Percentiles rank a stretch among this genome's conserved stretches.
Evolutionary conservation across 2,329 filamentous ascomycete genomes (phyloP).

Genomic region (Botryotinia convoluta): DNA sequence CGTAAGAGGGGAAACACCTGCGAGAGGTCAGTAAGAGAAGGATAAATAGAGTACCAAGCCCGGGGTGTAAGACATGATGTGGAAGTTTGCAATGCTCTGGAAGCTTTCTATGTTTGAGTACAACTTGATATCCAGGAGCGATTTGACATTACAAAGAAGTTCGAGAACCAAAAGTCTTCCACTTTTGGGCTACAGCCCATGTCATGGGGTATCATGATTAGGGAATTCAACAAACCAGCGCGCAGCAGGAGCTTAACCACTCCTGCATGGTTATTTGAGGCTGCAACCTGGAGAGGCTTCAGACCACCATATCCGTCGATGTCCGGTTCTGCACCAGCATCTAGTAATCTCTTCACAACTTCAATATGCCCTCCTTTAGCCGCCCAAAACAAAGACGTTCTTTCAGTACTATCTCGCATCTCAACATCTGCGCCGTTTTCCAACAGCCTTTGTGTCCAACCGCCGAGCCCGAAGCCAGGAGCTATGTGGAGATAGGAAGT

Average conservation of each 20-base stretch:
- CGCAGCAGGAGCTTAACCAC: slow-evolving; percentile 38
- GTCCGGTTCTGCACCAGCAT: slow-evolving; percentile 30
- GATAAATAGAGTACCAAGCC: not conserved
- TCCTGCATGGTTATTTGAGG: slow-evolving; percentile 35
- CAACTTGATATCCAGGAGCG: not conserved
- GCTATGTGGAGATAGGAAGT: slow-evolving; percentile 24
- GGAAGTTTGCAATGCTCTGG: not conserved
- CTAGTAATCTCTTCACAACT: slow-evolving; percentile 22
- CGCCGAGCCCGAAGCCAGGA: slow-evolving; percentile 21
- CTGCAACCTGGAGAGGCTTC: slow-evolving; percentile 41
- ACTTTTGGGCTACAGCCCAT: not conserved
- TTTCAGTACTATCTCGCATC: slow-evolving; percentile 18
- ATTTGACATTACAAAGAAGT: not conserved
- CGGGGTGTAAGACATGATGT: not conserved
- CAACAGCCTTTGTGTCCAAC: slow-evolving; percentile 22
- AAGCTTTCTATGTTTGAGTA: not conserved
- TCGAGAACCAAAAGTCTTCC: not conserved
- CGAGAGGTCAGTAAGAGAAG: not conserved
- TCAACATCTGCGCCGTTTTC: slow-evolving; percentile 16
- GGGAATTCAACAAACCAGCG: slow-evolving; percentile 32
- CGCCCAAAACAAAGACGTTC: slow-evolving; percentile 33
- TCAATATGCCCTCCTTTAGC: slow-evolving; percentile 22
- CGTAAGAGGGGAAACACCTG: slow-evolving; percentile 37
- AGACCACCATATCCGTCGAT: slow-evolving; percentile 32
- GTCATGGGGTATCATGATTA: not conserved